A percentile compares a stretch with the other conserved stretches of the same genome.
phyloP scores from a whole-genome alignment of 441 rosid species.

The Bocquillonia castaneifolia region DNA sequence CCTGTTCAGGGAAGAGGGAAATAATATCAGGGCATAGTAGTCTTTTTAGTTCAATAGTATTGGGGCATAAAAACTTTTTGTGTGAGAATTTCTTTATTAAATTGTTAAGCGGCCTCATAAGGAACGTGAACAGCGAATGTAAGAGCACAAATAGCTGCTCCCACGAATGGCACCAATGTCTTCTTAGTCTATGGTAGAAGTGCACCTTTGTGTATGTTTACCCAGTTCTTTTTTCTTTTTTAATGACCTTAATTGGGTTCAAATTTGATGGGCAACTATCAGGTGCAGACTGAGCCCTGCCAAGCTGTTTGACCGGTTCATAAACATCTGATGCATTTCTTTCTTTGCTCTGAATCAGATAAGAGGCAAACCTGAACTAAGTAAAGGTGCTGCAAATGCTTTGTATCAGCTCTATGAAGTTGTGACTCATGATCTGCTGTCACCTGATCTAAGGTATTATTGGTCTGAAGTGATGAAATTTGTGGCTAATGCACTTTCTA shows the following conservation, averaged over 20 bases:
- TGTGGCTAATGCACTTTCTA: slow-evolving; percentile 4
- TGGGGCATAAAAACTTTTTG: too few relatives aligned
- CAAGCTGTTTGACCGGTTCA: neutral
- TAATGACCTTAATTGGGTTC: neutral
- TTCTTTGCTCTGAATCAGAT: slow-evolving; percentile 42
- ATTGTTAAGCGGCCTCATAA: too few relatives aligned
- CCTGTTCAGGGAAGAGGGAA: too few relatives aligned
- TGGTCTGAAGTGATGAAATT: slow-evolving; percentile 13
- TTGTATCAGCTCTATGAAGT: slow-evolving; percentile 73
- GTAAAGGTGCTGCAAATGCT: slow-evolving; percentile 92
- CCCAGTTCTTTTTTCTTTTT: neutral
- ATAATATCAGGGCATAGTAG: too few relatives aligned
- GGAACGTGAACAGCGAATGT: too few relatives aligned
- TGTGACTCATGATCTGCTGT: slow-evolving; percentile 86
- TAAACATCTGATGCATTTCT: neutral
- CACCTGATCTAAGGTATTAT: slow-evolving; percentile 70
- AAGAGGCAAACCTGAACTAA: slow-evolving; percentile 69
- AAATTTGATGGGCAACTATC: neutral
- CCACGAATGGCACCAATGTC: neutral
- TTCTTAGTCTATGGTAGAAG: neutral
- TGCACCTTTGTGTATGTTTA: neutral
- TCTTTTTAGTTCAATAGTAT: too few relatives aligned
- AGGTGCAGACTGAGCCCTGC: neutral
- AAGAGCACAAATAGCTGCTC: too few relatives aligned
- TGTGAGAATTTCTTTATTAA: too few relatives aligned